A percentile compares a stretch with the other conserved stretches of the same genome.
Evolutionary conservation across 192 early-diverging fungal genomes (phyloP).

Genomic region (Coemansia sp.): DNA sequence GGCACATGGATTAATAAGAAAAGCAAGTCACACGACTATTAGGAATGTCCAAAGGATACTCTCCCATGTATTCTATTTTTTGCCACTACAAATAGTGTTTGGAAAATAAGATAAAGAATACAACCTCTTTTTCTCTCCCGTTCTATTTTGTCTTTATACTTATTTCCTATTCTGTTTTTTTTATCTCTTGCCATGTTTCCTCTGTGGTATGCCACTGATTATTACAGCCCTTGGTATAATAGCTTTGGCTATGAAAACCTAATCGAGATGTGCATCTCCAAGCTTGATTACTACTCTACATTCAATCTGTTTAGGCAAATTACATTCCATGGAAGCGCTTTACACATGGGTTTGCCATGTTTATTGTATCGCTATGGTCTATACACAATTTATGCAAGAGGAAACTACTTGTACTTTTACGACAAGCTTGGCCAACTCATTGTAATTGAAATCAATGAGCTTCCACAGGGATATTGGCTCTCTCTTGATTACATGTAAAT

Average conservation of each 20-base stretch:
- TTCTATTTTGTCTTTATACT: background rate
- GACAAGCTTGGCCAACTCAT: background rate
- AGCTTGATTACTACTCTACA: constrained; percentile 3
- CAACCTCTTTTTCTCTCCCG: background rate
- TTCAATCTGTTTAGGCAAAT: background rate
- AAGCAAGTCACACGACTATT: background rate
- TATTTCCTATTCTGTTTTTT: background rate
- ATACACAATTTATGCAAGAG: background rate
- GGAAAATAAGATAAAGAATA: background rate
- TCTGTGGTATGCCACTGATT: background rate
- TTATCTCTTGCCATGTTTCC: background rate
- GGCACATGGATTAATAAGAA: background rate
- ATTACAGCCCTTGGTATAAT: background rate
- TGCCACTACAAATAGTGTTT: too few species aligned
- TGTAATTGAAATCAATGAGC: background rate
- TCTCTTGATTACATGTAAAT: background rate
- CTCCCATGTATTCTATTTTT: background rate
- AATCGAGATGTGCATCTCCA: constrained; percentile 1
- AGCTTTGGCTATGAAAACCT: background rate
- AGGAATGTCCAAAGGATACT: background rate
- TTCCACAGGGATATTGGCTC: background rate
- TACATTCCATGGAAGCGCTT: background rate
- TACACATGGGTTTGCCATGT: background rate
- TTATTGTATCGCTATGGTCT: background rate
- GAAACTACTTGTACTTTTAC: background rate